phyloP scores from a whole-genome alignment of 2,329 filamentous ascomycete species.

The Exophiala xenobiotica region DNA sequence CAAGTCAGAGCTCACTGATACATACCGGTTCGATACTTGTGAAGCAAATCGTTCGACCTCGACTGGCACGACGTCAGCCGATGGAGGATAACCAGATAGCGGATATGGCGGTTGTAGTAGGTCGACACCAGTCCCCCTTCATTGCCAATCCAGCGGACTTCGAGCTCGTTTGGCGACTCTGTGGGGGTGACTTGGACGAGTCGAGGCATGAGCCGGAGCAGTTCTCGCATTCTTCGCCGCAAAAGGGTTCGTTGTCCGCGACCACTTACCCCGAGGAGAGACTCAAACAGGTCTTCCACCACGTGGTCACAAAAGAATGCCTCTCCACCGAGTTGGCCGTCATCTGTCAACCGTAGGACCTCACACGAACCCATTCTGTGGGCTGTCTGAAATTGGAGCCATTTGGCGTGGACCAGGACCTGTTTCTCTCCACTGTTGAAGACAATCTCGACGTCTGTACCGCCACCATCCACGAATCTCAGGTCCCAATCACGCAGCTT shows the following conservation, averaged over 20 bases:
- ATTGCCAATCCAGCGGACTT: constrained; percentile 18
- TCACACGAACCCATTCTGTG: constrained; percentile 14
- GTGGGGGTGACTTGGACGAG: constrained; percentile 11
- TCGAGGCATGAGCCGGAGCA: constrained; percentile 18
- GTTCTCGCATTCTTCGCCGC: constrained; percentile 3
- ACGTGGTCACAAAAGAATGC: constrained; percentile 22
- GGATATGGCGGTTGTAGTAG: constrained; percentile 8
- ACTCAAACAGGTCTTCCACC: constrained; percentile 13
- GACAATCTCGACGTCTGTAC: constrained; percentile 18
- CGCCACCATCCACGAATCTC: constrained; percentile 23
- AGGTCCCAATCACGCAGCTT: constrained; percentile 20
- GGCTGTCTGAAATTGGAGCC: constrained; percentile 23
- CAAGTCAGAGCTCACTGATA: background rate
- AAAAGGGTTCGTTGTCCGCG: background rate
- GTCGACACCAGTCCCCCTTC: constrained; percentile 13
- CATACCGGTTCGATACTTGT: constrained; percentile 1
- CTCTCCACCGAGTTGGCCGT: background rate
- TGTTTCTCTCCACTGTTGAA: constrained; percentile 11
- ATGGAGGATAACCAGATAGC: constrained; percentile 15
- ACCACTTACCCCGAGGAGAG: constrained; percentile 1
- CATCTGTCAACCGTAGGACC: background rate
- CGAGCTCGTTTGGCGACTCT: constrained; percentile 1
- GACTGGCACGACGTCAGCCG: constrained; percentile 2
- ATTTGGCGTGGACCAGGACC: constrained; percentile 31
- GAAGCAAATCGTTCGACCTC: background rate